Evolutionary conservation across 768 basidiomycete genomes (phyloP).

Genomic region (Kwoniella bestiolae): DNA sequence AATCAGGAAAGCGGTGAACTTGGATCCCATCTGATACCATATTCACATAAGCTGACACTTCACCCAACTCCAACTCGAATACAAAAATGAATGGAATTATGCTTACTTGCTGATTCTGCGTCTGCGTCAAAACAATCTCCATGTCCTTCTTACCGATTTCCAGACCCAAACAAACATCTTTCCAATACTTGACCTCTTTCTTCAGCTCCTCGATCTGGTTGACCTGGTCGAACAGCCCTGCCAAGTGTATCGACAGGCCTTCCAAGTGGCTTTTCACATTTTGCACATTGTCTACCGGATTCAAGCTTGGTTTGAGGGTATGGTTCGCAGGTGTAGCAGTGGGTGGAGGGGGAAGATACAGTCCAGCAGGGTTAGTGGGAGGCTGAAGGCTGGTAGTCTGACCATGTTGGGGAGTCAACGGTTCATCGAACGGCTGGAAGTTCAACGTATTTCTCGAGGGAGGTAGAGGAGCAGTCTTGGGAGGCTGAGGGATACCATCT

Average conservation of each 20-base stretch:
- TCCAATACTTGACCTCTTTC: conserved; percentile 44
- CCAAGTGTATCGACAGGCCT: conserved; percentile 18
- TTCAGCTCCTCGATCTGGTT: conserved; percentile 36
- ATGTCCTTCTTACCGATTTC: conserved; percentile 29
- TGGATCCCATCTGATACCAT: conserved; percentile 8
- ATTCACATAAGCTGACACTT: not conserved
- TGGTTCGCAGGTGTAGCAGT: not conserved
- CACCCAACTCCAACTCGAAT: too few relatives aligned
- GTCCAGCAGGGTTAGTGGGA: not conserved
- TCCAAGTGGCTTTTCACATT: conserved; percentile 29
- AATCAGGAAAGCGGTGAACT: conserved; percentile 41
- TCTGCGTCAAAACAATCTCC: conserved; percentile 17
- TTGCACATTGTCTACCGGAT: conserved; percentile 13
- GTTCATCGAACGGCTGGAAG: conserved; percentile 21
- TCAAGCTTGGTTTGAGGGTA: not conserved
- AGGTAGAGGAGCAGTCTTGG: conserved; percentile 22
- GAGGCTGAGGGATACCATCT: not conserved
- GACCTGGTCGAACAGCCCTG: conserved; percentile 24
- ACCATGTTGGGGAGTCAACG: conserved; percentile 5
- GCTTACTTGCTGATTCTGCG: conserved; percentile 18
- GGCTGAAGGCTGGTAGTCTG: not conserved
- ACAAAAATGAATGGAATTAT: too few relatives aligned
- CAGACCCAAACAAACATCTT: conserved; percentile 24
- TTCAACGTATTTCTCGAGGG: not conserved
- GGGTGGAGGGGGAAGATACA: conserved; percentile 5